Percentiles rank a stretch among this genome's conserved stretches.
phyloP scores from a whole-genome alignment of 2,329 filamentous ascomycete genomes.

The Simplicillium aogashimaense region DNA sequence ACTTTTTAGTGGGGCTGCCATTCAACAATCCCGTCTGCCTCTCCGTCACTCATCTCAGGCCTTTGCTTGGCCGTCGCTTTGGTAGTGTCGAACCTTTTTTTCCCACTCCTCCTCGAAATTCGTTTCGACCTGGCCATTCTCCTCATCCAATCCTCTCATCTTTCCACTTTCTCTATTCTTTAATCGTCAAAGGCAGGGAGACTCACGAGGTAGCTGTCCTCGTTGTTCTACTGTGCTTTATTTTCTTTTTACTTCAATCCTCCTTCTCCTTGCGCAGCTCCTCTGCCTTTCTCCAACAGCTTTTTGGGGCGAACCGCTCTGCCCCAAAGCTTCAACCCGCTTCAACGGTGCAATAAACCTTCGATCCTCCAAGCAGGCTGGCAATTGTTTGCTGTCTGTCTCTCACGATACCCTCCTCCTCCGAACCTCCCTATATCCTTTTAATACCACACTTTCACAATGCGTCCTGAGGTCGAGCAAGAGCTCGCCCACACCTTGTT shows the following conservation, averaged over 20 bases:
- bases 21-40: too few species aligned
- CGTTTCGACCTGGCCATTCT: too few species aligned
- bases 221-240: conserved; percentile 3
- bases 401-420: conserved; percentile 1
- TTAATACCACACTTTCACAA: conserved; percentile 34
- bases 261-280: conserved; percentile 5
- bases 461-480: conserved; percentile 98
- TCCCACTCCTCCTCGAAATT: too few species aligned
- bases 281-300: not conserved
- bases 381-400: too few species aligned
- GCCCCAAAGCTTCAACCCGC: conserved; percentile 10
- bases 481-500: conserved; percentile 97
- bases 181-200: too few species aligned
- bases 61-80: too few species aligned
- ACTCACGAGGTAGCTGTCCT: too few species aligned
- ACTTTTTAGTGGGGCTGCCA: too few species aligned
- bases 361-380: not conserved
- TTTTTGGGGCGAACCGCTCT: not conserved
- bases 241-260: not conserved
- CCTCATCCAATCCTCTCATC: too few species aligned
- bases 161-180: too few species aligned
- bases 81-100: too few species aligned
- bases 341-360: conserved; percentile 1
- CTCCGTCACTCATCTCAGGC: too few species aligned
- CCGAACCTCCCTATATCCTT: conserved; percentile 5